These are phyloP conservation scores for Suhomyces coccinellae DNA, from an alignment of 1,139 yeast species.

Conservation along the genomic window DNA sequence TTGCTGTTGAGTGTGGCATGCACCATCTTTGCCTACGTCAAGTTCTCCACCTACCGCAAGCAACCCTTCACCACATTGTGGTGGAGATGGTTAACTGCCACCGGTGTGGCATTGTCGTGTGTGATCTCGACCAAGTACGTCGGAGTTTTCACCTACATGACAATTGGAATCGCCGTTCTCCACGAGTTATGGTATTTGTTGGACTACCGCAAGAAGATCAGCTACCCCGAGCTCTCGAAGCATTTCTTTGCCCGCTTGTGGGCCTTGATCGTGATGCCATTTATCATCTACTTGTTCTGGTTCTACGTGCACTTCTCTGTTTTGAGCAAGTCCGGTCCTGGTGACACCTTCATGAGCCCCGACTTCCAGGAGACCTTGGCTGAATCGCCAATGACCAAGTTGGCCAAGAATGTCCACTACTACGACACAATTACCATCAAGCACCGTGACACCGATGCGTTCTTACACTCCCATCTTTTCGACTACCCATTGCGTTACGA, in stretches of 20 bases:
- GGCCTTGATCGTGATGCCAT: slow-evolving; percentile 77
- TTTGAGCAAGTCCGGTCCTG: slow-evolving; percentile 87
- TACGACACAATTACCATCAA: slow-evolving; percentile 73
- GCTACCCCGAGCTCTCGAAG: slow-evolving; percentile 55
- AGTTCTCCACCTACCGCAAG: slow-evolving; percentile 71
- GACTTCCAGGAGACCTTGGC: slow-evolving; percentile 90
- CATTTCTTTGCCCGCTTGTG: slow-evolving; percentile 79
- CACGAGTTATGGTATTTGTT: slow-evolving; percentile 86
- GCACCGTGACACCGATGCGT: slow-evolving; percentile 74
- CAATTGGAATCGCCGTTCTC: slow-evolving; percentile 82
- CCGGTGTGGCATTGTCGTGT: slow-evolving; percentile 85
- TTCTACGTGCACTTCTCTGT: slow-evolving; percentile 87
- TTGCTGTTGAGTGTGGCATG: slow-evolving; percentile 78
- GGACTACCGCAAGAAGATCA: slow-evolving; percentile 69
- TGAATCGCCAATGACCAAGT: slow-evolving; percentile 75
- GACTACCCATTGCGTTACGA: slow-evolving; percentile 88
- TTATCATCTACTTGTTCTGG: slow-evolving; percentile 84
- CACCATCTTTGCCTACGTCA: slow-evolving; percentile 74
- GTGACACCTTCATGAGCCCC: slow-evolving; percentile 89
- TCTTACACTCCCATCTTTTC: slow-evolving; percentile 75
- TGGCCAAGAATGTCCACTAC: slow-evolving; percentile 71
- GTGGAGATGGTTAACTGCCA: slow-evolving; percentile 84
- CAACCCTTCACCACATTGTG: slow-evolving; percentile 67
- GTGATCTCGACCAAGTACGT: slow-evolving; percentile 95
- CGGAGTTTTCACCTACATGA: slow-evolving; percentile 86